Evolutionary conservation across 1,139 yeast species (phyloP), one percentile per base, ranked within the genome.

Genomic region (Hyphopichia burtonii): DNA sequence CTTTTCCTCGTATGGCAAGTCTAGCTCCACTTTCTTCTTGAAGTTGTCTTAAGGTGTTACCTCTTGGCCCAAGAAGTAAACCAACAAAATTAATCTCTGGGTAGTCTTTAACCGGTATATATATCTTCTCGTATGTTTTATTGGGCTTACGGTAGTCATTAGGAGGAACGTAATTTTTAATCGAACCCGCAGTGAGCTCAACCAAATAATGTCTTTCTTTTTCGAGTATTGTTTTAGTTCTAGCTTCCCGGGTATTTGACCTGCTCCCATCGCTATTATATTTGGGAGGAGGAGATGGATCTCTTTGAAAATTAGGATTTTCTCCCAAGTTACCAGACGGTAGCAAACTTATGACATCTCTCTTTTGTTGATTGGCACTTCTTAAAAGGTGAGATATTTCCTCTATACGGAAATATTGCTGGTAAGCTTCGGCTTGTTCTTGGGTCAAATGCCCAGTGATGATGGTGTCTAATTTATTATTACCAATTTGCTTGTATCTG

Each of bases 51-150:
- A 91, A 66, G 0, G 97, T 93, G 53, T 86, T 85, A 17, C 98
- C 99, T 71, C 99, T 83, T 27, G 99, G 99, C 0, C 99, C 99
- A 43, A 94, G 66, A 31, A 94, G 68, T 41, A 87, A 74, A 0
- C 99, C 99, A 42, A 93, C 88, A 57, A 91, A 91, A 65, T 94
- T 94, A 52, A 93, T 84, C 41, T 86, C 94, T 0, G 98, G 98
- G 62, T 89, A 86, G 47, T 90, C 95, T 40, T 83, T 78, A 1
- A 81, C 86, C 0, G 99, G 98, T 16, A 94, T 80, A 59, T 81
- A 91, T 41, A 89, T 76, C 63, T 90, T 93, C 52, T 91, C 96
- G 41, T 77, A 76, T 4, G 90, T 82, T 52, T 80, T 83, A 3
- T 66, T 61, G 7, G 86, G 84, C 31, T 88, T 89, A 44, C 83